Base-by-base conservation (phyloP, 2,329 filamentous ascomycete species). In the Phoma herbarum region DNA sequence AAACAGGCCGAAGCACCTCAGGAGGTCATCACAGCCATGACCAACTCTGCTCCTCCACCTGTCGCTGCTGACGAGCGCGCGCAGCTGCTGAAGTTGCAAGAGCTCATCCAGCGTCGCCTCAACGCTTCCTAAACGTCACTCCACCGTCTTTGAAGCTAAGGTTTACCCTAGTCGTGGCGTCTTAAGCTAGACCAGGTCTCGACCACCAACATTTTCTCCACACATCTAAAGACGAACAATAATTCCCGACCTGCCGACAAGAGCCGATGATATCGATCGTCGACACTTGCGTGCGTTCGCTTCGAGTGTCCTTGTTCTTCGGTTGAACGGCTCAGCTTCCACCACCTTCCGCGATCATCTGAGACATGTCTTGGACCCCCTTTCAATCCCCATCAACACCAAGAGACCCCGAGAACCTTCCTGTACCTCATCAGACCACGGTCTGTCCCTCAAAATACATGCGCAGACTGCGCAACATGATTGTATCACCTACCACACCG, bases 1-100 rank as follows among this genome's bases (percentile, higher is more conserved):
- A 72, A 73, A 72, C 72, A 78, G 76, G 72, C 75, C 67, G 75
- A 78, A 72, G 75, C 75, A 59, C 73, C 76, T 55, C 62, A 69
- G 33, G 71, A 71, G 51, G 75, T 78, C 56, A 66, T 75, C 48
- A 57, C 64, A 52, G 70, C 72, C 48, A 65, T 76, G 42, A 60
- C 68, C 52, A 64, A 70, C 51, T 55, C 67, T 64, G 63, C 63
- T 46, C 73, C 71, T 51, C 64, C 65, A 22, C 65, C 70, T 12
- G 56, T 67, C 20, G 66, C 62, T 37, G 62, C 61, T 23, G 59
- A 67, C 22, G 71, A 75, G 64, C 71, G 71, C 52, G 67, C 65
- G 18, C 61, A 75, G 52, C 60, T 76, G 35, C 55, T 71, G 64
- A 69, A 69, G 64, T 65, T 75, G 28, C 68, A 72, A 51, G 60